Conservation (phyloP, 148 eudicot genomes). For the Rhododendron henanense region DNA sequence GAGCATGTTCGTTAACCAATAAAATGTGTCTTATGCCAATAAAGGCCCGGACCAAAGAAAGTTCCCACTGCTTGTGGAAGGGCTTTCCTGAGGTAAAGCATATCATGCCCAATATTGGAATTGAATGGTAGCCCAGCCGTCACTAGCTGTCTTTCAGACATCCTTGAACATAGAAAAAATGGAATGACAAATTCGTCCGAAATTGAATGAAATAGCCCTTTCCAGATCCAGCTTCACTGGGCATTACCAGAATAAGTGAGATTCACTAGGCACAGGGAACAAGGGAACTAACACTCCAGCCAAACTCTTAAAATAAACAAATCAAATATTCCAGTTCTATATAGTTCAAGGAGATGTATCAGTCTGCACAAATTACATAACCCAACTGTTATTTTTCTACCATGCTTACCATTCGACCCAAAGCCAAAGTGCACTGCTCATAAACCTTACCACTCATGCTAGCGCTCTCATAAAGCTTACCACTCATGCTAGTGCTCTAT, state of each 20-base stretch:
- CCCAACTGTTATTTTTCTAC: neutral
- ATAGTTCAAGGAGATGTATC: neutral
- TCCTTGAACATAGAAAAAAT: no score
- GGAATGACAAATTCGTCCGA: neutral
- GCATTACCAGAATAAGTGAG: neutral
- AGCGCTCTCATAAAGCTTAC: neutral
- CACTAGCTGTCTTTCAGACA: no score
- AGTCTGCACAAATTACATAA: neutral
- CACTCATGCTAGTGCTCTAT: neutral
- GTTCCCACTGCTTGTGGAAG: no score
- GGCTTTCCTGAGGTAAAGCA: no score
- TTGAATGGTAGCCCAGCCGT: no score
- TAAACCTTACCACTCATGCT: no score
- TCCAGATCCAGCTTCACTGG: neutral
- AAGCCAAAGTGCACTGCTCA: neutral
- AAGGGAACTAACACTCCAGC: neutral
- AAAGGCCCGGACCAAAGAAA: no score
- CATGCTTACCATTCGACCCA: neutral
- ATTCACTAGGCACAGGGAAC: neutral
- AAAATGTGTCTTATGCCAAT: no score
- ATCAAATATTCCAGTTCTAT: neutral
- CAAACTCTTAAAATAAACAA: neutral
- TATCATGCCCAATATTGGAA: no score
- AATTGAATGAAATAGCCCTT: neutral
- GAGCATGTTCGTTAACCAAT: neutral